Conservation (phyloP, 2,329 filamentous ascomycete genomes). For the Ceratocystis cacaofunesta region DNA sequence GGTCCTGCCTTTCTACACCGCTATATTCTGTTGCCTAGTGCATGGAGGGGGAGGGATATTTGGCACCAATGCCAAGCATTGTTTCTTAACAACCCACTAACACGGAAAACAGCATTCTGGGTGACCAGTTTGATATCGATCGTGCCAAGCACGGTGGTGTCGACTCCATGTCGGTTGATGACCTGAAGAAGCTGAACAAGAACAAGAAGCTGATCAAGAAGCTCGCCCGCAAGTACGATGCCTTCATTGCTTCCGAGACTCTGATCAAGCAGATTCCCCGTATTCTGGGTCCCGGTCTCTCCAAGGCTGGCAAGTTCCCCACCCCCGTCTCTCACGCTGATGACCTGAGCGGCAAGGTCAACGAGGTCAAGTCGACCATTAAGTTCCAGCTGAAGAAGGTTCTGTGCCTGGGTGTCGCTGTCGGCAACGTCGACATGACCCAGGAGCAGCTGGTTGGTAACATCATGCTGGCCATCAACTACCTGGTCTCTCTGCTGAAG, state of each 20-base stretch:
- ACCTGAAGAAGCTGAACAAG: constrained; percentile 99
- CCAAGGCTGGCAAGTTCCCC: constrained; percentile 99
- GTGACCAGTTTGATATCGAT: constrained; percentile 91
- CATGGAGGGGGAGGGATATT: background rate
- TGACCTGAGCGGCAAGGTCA: constrained; percentile 89
- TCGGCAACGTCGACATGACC: constrained; percentile 96
- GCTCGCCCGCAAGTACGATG: constrained; percentile 99
- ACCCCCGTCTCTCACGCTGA: constrained; percentile 95
- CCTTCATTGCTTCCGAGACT: constrained; percentile 91
- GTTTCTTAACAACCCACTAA: background rate
- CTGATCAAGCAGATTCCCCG: constrained; percentile 99
- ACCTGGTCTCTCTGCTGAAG: constrained; percentile 97
- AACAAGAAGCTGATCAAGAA: constrained; percentile 99
- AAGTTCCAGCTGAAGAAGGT: constrained; percentile 99
- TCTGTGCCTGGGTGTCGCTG: constrained; percentile 97
- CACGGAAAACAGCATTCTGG: constrained; percentile 34
- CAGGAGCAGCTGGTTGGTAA: constrained; percentile 92
- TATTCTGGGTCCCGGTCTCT: constrained; percentile 97
- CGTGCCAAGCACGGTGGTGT: constrained; percentile 98
- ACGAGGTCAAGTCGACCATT: constrained; percentile 99
- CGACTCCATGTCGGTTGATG: constrained; percentile 95
- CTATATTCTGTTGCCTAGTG: background rate
- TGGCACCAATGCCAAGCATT: background rate
- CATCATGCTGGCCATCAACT: constrained; percentile 99
- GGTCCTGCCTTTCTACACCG: constrained; percentile 9